phyloP scores from a whole-genome alignment of 2,329 filamentous ascomycete species.

The Fusarium torulosum region DNA sequence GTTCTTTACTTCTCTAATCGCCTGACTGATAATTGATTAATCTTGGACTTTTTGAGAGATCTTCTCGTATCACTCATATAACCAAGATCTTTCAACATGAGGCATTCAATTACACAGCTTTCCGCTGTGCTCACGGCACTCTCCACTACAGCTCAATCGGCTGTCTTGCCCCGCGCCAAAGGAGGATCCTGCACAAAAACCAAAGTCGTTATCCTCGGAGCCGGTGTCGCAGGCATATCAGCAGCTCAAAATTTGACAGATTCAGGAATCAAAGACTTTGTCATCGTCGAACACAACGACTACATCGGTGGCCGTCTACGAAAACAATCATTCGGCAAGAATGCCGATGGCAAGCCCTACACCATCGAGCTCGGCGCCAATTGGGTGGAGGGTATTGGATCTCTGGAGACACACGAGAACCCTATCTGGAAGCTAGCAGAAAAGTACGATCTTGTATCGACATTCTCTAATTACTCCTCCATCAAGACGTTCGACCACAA shows the following conservation, averaged over 20 bases:
- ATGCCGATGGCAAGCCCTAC: slow-evolving; percentile 64
- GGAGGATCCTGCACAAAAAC: slow-evolving; percentile 47
- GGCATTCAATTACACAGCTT: slow-evolving; percentile 7
- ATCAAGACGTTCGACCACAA: slow-evolving; percentile 71
- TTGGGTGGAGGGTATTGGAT: slow-evolving; percentile 61
- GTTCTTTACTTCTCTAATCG: not conserved
- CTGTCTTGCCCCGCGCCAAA: slow-evolving; percentile 1
- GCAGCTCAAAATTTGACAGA: slow-evolving; percentile 74
- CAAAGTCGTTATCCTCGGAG: slow-evolving; percentile 59
- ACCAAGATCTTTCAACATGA: not conserved
- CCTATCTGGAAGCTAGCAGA: slow-evolving; percentile 73
- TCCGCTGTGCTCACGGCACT: slow-evolving; percentile 5
- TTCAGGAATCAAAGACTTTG: slow-evolving; percentile 70
- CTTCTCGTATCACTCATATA: not conserved
- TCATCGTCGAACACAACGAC: slow-evolving; percentile 73
- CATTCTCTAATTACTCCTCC: slow-evolving; percentile 68
- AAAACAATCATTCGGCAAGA: slow-evolving; percentile 68
- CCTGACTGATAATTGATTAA: not conserved
- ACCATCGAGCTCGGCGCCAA: slow-evolving; percentile 76
- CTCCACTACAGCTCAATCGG: not conserved
- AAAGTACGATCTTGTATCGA: slow-evolving; percentile 68
- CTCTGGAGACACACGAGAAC: slow-evolving; percentile 59
- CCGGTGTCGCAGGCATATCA: slow-evolving; percentile 72
- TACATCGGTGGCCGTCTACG: slow-evolving; percentile 72
- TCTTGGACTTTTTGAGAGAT: not conserved